Evolutionary conservation across 306 rosid species (phyloP).

Genomic region (Alnus rubra): DNA sequence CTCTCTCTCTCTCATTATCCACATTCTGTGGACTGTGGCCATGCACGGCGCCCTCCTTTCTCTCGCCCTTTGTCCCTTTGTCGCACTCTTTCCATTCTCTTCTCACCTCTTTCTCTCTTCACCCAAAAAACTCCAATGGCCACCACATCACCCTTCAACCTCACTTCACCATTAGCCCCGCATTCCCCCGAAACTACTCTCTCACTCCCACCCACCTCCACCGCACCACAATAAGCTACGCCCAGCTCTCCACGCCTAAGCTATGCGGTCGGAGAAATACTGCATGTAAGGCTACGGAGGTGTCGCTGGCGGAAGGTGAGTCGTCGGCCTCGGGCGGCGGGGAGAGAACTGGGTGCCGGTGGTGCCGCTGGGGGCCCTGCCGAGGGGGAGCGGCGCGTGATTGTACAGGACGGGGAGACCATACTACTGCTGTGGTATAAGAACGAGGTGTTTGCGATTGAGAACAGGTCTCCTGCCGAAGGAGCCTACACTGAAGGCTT

Average conservation of each 20-base stretch:
- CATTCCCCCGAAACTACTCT: conserved; percentile 30
- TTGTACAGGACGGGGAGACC: conserved; percentile 69
- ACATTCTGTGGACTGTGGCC: conserved; percentile 18
- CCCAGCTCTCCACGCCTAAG: conserved; percentile 12
- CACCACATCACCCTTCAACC: conserved; percentile 15
- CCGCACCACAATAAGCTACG: neutral
- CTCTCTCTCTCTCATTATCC: conserved; percentile 28
- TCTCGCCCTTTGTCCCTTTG: neutral
- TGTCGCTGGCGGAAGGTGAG: conserved; percentile 55
- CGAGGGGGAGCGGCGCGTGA: conserved; percentile 86
- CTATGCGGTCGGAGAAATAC: conserved; percentile 17
- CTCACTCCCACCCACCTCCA: conserved; percentile 16
- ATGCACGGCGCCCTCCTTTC: conserved; percentile 20
- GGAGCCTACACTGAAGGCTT: conserved; percentile 92
- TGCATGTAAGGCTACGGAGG: conserved; percentile 64
- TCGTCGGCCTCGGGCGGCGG: conserved; percentile 55
- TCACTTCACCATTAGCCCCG: conserved; percentile 39
- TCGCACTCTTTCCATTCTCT: conserved; percentile 11
- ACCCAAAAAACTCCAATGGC: conserved; percentile 40
- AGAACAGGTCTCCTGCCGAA: conserved; percentile 94
- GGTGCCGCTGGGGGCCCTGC: conserved; percentile 86
- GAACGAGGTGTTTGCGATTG: conserved; percentile 73
- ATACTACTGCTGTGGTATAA: conserved; percentile 84
- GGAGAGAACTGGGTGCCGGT: conserved; percentile 79
- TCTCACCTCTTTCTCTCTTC: neutral